A percentile compares a stretch with the other conserved stretches of the same genome.
Evolutionary conservation across 2,329 filamentous ascomycete species (phyloP).

Genomic region (Alternaria arborescens): DNA sequence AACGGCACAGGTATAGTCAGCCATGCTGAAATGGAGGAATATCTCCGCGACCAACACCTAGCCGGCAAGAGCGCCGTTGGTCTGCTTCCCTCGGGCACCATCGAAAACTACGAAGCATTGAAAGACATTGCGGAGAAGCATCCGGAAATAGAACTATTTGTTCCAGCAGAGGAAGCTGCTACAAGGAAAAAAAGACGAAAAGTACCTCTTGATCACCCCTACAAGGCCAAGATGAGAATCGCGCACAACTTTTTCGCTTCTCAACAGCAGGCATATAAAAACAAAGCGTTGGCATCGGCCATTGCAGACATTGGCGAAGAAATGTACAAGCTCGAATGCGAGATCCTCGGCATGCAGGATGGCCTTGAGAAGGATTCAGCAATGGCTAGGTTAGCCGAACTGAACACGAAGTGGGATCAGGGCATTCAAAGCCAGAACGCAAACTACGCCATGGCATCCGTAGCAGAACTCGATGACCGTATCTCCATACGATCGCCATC

Average conservation of each 20-base stretch:
- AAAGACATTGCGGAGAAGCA: conserved; percentile 18
- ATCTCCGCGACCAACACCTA: conserved; percentile 31
- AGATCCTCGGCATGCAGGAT: conserved; percentile 31
- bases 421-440: neutral
- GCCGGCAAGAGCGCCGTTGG: conserved; percentile 33
- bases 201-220: conserved; percentile 15
- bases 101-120: conserved; percentile 18
- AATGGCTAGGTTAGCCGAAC: conserved; percentile 49
- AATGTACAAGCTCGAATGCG: conserved; percentile 41
- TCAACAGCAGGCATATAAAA: neutral
- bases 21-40: conserved; percentile 22
- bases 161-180: neutral
- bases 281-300: conserved; percentile 23
- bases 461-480: conserved; percentile 40
- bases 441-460: conserved; percentile 16
- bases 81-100: conserved; percentile 18
- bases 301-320: conserved; percentile 36
- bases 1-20: conserved; percentile 30
- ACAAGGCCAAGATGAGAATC: conserved; percentile 7
- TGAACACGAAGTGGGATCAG: conserved; percentile 45
- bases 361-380: conserved; percentile 31
- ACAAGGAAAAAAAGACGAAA: neutral
- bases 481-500: conserved; percentile 31
- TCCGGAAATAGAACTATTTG: conserved; percentile 21
- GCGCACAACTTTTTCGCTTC: no score